Percentiles rank a stretch among this genome's conserved stretches.
Evolutionary conservation across 768 basidiomycete species (phyloP).

Genomic region (Mycena polygramma): DNA sequence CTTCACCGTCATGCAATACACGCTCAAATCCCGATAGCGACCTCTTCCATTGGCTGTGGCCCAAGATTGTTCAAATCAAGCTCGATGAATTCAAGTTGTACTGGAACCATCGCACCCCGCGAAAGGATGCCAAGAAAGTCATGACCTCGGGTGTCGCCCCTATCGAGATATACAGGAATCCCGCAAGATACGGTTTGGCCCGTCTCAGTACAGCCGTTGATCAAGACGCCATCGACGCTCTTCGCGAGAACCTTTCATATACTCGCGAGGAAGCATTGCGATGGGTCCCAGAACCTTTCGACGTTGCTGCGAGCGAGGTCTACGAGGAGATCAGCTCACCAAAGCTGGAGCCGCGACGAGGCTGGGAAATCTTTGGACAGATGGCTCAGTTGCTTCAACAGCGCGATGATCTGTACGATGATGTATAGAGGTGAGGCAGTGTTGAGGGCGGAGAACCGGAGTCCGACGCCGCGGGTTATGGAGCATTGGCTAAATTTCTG

Average conservation of each 20-base stretch:
- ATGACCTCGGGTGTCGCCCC: slow-evolving; percentile 20
- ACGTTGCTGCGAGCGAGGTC: background rate
- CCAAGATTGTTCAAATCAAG: slow-evolving; percentile 36
- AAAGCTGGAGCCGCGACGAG: slow-evolving; percentile 6
- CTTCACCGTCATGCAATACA: too few relatives aligned
- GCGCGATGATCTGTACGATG: background rate
- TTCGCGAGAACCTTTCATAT: background rate
- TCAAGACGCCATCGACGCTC: background rate
- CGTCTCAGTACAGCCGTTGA: slow-evolving; percentile 12
- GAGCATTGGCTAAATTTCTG: too few relatives aligned
- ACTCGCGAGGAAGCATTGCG: slow-evolving; percentile 27
- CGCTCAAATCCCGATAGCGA: slow-evolving; percentile 16
- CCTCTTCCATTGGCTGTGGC: slow-evolving; percentile 45
- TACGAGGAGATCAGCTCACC: slow-evolving; percentile 25
- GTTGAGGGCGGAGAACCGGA: too few relatives aligned
- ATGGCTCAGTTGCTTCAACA: slow-evolving; percentile 4
- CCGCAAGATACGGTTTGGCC: slow-evolving; percentile 19
- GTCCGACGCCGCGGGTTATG: too few relatives aligned
- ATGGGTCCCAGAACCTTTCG: slow-evolving; percentile 28
- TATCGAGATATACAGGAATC: slow-evolving; percentile 8
- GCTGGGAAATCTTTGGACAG: slow-evolving; percentile 29
- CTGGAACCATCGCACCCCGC: slow-evolving; percentile 38
- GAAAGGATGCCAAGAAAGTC: slow-evolving; percentile 13
- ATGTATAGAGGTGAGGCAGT: too few relatives aligned
- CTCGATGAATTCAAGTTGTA: slow-evolving; percentile 39